These are phyloP conservation scores for Chlorella sp. DNA, from an alignment of 139 green algal species.

Conservation along the genomic window DNA sequence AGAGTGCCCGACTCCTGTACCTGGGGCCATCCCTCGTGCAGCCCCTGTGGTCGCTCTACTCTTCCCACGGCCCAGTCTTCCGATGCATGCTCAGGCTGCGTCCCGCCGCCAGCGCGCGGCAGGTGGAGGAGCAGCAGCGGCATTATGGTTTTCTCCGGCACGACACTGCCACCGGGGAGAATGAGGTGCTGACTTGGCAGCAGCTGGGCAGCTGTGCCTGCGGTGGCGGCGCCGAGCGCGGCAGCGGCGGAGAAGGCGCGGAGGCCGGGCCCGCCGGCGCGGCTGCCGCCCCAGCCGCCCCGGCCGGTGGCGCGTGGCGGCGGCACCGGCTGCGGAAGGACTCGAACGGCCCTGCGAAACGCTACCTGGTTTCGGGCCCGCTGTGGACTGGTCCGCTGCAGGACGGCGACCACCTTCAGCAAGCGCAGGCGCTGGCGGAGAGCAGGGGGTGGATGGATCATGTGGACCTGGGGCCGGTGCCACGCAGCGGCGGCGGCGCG, in stretches of 20 bases:
- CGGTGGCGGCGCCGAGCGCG: neutral
- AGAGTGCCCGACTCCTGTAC: neutral
- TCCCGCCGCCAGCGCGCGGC: neutral
- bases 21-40: neutral
- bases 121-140: neutral
- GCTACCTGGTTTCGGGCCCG: slow-evolving; percentile 7
- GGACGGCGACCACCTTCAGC: neutral
- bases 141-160: slow-evolving; percentile 2
- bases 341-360: too few relatives aligned
- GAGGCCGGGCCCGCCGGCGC: neutral
- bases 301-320: neutral
- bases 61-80: slow-evolving; percentile 16
- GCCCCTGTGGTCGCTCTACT: slow-evolving; percentile 27
- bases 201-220: too few relatives aligned
- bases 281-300: neutral
- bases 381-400: slow-evolving; percentile 23
- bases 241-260: neutral
- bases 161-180: slow-evolving; percentile 13
- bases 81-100: slow-evolving; percentile 12
- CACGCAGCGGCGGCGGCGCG: neutral
- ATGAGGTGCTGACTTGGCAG: too few relatives aligned
- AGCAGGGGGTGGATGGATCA: slow-evolving; percentile 3
- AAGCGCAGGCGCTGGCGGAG: neutral
- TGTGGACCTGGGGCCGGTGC: neutral
- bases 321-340: too few relatives aligned